Base-by-base conservation (phyloP, 202 grass and related monocot genomes). In the Hordeum pubiflorum region DNA sequence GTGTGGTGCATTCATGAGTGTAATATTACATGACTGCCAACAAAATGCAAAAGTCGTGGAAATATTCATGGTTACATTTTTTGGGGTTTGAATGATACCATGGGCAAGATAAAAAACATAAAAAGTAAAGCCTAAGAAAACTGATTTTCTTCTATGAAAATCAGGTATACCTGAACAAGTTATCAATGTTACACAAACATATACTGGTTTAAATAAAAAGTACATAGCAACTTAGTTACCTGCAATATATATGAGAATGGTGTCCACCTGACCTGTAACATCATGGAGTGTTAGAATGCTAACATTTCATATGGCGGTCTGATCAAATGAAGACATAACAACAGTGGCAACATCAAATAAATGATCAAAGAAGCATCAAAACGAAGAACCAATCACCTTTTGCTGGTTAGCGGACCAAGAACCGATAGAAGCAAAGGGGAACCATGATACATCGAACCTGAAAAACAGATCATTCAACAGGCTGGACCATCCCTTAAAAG, bases 381-480 rank as follows among this genome's bases (percentile, higher is more conserved):
- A 48, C 2, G 63, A 83, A 24, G 7, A 62, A 76, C n/a, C 11
- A 14, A 66, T 20, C 81, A 99, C 96, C 90, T 99, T 81, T 76
- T 90, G 72, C 52, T 85, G 67, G 78, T 90, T 73, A 95, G 70
- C 44, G 90, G 92, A 38, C 96, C 96, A 57, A 99, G 89, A 85
- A 95, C 41, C 55, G 83, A 86, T 46, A 99, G 70, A 62, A 99
- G 83, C 87, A 99, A 86, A 63, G 96, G 92, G 46, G 96, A 99
- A 70, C 92, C 92, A 62, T 99, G 96, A 72, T 95, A 99, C 92
- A 95, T 95, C 23, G 92, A 99, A 61, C 96, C 96, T 99, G 90
- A 79, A 87, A 88, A 64, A 76, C 18, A 88, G 71, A 84, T 60
- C 14, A 69, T 48, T 64, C 2, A 27, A 22, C 34, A 66, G 40